Conservation (phyloP, 345 rosid species). For the Lumnitzera littorea region DNA sequence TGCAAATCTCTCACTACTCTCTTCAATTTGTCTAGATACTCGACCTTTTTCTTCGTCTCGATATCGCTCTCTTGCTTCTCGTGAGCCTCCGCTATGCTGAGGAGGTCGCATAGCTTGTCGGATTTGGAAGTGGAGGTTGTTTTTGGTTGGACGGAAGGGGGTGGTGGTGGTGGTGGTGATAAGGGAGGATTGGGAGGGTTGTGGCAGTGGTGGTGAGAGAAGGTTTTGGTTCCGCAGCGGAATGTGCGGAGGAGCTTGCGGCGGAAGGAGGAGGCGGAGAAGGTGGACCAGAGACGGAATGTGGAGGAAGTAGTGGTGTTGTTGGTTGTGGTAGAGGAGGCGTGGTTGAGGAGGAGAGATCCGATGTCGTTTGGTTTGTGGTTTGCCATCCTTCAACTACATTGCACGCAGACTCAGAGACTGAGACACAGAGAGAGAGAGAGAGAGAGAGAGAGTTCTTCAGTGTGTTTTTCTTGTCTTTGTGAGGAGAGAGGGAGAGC, state of each 20-base stretch:
- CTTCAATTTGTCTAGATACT: constrained; percentile 58
- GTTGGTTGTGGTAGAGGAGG: constrained; percentile 25
- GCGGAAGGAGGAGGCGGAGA: constrained; percentile 63
- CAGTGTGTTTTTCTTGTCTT: background rate
- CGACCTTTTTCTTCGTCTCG: constrained; percentile 66
- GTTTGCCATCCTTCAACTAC: constrained; percentile 5
- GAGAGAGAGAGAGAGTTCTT: constrained; percentile 1
- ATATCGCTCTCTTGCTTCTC: constrained; percentile 41
- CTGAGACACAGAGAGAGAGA: background rate
- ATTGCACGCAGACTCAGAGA: constrained; percentile 2
- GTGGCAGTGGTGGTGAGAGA: constrained; percentile 19
- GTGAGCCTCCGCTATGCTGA: constrained; percentile 54
- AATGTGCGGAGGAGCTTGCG: constrained; percentile 59
- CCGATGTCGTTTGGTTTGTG: constrained; percentile 41
- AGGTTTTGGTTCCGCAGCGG: constrained; percentile 70
- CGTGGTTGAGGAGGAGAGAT: constrained; percentile 52
- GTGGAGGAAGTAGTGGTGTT: constrained; percentile 13
- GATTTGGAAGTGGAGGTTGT: constrained; percentile 26
- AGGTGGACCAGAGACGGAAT: constrained; percentile 52
- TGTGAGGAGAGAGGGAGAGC: background rate
- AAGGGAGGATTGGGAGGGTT: background rate
- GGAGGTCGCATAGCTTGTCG: constrained; percentile 76
- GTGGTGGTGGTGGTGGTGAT: background rate
- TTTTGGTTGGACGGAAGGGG: background rate
- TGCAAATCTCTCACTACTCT: constrained; percentile 62